Evolutionary conservation across 257 asterid genomes (phyloP).

Genomic region (Solanum chmielewskii): DNA sequence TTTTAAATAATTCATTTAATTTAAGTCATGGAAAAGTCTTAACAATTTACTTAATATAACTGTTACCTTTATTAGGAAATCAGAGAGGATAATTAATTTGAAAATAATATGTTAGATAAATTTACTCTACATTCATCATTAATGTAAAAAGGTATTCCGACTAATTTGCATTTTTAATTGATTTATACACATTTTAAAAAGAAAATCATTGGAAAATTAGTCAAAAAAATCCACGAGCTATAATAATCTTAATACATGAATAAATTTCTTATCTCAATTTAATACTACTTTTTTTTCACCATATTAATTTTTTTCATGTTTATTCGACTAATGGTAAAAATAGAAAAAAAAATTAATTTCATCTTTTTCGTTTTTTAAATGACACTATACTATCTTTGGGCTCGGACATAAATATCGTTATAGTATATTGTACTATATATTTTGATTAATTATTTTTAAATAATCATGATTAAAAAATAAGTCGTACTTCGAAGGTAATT

Average conservation of each 20-base stretch:
- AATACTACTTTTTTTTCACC: neutral
- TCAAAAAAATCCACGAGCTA: neutral
- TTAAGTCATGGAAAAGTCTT: no score
- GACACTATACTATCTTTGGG: neutral
- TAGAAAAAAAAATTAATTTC: neutral
- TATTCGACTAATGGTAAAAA: neutral
- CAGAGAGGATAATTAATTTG: neutral
- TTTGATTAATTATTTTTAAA: neutral
- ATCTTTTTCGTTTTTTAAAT: neutral
- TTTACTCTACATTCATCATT: neutral
- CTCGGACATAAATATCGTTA: neutral
- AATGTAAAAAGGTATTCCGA: neutral
- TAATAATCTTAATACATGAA: neutral
- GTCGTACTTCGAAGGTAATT: neutral
- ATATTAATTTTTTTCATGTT: neutral
- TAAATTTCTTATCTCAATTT: neutral
- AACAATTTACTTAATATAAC: no score
- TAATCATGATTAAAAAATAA: neutral
- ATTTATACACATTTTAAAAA: neutral
- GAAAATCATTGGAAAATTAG: neutral
- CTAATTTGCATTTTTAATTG: neutral
- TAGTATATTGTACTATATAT: neutral
- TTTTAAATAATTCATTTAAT: no score
- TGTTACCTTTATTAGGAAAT: no score
- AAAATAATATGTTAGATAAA: neutral